Evolutionary conservation across 139 green algal species (phyloP).

Genomic region (Coccomyxa sp.): DNA sequence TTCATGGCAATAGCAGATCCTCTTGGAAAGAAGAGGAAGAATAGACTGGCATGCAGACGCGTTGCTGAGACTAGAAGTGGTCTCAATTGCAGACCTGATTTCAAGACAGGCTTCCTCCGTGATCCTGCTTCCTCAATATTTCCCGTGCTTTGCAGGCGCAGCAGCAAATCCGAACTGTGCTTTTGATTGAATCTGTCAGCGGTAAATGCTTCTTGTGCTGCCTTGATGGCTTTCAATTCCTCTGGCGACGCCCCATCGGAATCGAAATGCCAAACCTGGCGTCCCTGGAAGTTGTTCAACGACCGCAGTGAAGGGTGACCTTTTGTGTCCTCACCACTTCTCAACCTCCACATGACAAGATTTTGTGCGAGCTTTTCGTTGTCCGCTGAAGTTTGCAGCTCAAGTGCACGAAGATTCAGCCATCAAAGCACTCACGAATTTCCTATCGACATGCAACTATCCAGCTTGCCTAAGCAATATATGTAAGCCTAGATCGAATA

Average conservation of each 20-base stretch:
- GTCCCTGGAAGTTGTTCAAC: constrained; percentile 62
- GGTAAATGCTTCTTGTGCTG: constrained; percentile 53
- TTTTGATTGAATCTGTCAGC: constrained; percentile 54
- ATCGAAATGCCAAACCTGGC: constrained; percentile 81
- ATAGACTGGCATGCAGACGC: no score
- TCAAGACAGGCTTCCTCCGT: background rate
- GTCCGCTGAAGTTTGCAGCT: background rate
- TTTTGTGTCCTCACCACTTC: constrained; percentile 24
- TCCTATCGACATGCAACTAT: background rate
- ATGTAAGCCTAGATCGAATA: background rate
- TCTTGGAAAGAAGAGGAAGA: background rate
- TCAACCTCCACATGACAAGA: constrained; percentile 55
- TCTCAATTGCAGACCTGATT: background rate
- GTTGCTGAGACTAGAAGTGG: no score
- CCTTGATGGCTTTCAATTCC: constrained; percentile 58
- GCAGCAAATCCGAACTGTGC: constrained; percentile 84
- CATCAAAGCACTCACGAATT: background rate
- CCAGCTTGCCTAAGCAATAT: background rate
- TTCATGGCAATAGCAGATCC: no score
- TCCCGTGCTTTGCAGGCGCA: constrained; percentile 58
- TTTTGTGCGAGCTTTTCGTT: no score
- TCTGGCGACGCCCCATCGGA: constrained; percentile 52
- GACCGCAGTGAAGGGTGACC: constrained; percentile 34
- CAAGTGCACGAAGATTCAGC: background rate
- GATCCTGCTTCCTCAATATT: background rate